Evolutionary conservation across 1,139 yeast species (phyloP), one percentile per base, ranked within the genome.

Genomic region (Geotrichum aggregatum): DNA sequence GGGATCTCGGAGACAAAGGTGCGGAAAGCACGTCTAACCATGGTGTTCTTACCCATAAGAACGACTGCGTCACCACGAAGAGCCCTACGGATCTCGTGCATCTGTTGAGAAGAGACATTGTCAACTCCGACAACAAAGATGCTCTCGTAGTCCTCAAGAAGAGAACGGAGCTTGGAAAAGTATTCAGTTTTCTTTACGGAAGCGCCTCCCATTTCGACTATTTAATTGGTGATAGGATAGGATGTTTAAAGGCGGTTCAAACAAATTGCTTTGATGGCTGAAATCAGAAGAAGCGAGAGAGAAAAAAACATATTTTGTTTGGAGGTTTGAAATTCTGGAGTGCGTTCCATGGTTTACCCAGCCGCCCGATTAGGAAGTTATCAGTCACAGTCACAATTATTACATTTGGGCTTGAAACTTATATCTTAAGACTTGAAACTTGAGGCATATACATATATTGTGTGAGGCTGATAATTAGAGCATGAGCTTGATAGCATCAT

Each of bases 1-100:
- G 98, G 97, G 78, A 88, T 82, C 73, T 88, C 96, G 69, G 84
- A 53, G 67, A 91, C 74, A 85, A 88, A 88, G 68, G 89, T 95
- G 80, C 98, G 89, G 82, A 92, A 79, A 73, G 98, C 99, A 82
- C 98, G 91, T 83, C 99, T 89, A 67, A 94, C 96, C 98, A 94
- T 91, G 83, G 99, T 94, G 96, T 92, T 92, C 87, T 92, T 92
- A 83, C 99, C 99, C 98, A 94, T 92, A 73, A 92, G 81, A 65
- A 94, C 91, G 66, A 86, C 92, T 70, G 92, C 98, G 58, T 83
- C 85, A 64, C 89, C 88, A 81, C 99, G 89, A 71, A 94, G 84
- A 64, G 88, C 78, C 83, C 86, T 89, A 85, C 99, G 91, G 80
- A 89, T 84, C 83, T 92, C 96, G 82, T 92, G 98, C 97, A 92